Base-by-base conservation (phyloP, 2,329 filamentous ascomycete species). In the Aspergillus piperis region DNA sequence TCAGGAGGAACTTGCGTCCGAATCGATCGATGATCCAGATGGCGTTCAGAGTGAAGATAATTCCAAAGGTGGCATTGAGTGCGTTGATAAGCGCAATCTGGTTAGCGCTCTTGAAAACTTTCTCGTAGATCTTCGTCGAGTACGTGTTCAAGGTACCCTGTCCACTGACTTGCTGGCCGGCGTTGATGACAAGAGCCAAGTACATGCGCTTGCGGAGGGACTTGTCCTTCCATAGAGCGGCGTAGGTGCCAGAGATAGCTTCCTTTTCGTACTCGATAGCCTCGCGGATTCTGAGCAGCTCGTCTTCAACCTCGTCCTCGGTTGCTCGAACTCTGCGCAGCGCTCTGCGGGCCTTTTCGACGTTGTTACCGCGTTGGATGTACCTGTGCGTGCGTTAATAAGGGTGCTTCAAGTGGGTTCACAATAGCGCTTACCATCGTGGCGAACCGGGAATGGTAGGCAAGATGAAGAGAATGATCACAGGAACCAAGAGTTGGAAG, bases 101-200 rank as follows among this genome's bases (percentile, higher is more conserved):
- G 53, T 83, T 78, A 57, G 75, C 77, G 57, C 75, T 81, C 23
- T 77, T 81, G 80, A 88, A 91, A 23, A 90, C 84, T 71, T 88
- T 87, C 77, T 89, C 85, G 79, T 91, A 91, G 69, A 91, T 88
- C 66, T 85, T 84, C n/a, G 88, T 89, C 19, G 84, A 88, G 80
- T 91, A 91, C 3, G 84, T 83, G 81, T 90, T 91, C 65, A 91
- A 81, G 1, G 87, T 88, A 63, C 88, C 89, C 74, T 91, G 88
- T 19, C 88, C 88, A 5, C 88, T 89, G 42, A 91, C 81, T 73
- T 91, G 88, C 73, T 90, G 88, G 49, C 88, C 88, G 49, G 87
- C 82, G 71, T 91, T 91, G 74, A 91, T 77, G 52, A 89, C 75
- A 64, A 89, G 83, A 23, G 87, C 87, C 30, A 91, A 82, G 48